These are phyloP conservation scores for Rhodotorula sp. DNA, from an alignment of 1,284 basidiomycete genomes.

Conservation along the genomic window DNA sequence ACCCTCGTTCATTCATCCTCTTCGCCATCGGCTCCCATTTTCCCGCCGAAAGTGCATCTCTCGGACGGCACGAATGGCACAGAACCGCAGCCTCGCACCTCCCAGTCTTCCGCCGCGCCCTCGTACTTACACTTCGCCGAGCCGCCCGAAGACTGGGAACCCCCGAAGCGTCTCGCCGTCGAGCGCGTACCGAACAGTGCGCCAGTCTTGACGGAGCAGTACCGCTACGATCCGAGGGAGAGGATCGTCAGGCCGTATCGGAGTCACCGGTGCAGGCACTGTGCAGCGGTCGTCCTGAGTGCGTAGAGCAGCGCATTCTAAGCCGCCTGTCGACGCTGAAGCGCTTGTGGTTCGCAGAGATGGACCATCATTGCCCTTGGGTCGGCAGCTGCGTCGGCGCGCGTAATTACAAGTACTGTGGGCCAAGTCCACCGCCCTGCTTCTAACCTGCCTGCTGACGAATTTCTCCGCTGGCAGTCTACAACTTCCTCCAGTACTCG, in stretches of 20 bases:
- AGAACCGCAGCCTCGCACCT: neutral
- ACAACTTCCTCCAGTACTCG: slow-evolving; percentile 66
- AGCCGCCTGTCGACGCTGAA: neutral
- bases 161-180: slow-evolving; percentile 7
- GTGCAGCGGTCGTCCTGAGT: slow-evolving; percentile 40
- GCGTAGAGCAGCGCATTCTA: neutral
- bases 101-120: neutral
- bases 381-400: slow-evolving; percentile 65
- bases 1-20: neutral
- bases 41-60: slow-evolving; percentile 14
- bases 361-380: slow-evolving; percentile 40
- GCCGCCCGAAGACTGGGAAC: slow-evolving; percentile 31
- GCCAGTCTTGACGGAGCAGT: slow-evolving; percentile 59
- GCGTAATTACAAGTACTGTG: slow-evolving; percentile 63
- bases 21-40: neutral
- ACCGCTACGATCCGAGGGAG: slow-evolving; percentile 62
- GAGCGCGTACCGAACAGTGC: slow-evolving; percentile 38
- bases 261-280: slow-evolving; percentile 67
- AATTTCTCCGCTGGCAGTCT: slow-evolving; percentile 20
- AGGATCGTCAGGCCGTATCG: slow-evolving; percentile 57
- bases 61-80: too few relatives aligned
- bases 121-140: slow-evolving; percentile 36
- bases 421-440: neutral
- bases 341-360: slow-evolving; percentile 1
- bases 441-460: neutral